Conservation (phyloP, 2,329 filamentous ascomycete species). For the Paecilomyces variotii region DNA sequence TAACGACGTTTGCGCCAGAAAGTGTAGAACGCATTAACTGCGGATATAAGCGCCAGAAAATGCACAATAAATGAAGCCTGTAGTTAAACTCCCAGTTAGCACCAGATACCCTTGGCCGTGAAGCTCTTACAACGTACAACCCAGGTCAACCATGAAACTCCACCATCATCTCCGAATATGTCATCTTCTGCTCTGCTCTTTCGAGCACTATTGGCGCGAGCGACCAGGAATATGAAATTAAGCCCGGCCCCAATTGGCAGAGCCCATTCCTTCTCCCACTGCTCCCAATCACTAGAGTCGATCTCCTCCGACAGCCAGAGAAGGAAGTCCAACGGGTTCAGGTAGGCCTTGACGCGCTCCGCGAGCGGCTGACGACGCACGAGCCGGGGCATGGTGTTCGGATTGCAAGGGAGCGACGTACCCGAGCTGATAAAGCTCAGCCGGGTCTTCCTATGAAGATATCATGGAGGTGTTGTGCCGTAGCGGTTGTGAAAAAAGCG, state of each 20-base stretch:
- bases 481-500: background rate
- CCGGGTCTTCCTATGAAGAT: background rate
- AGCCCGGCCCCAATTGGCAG: constrained; percentile 65
- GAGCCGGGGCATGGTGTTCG: constrained; percentile 65
- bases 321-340: constrained; percentile 83
- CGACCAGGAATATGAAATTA: constrained; percentile 74
- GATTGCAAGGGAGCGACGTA: constrained; percentile 4
- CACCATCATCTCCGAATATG: constrained; percentile 67
- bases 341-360: constrained; percentile 70
- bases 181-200: constrained; percentile 57
- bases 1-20: constrained; percentile 78
- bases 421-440: background rate
- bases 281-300: constrained; percentile 85
- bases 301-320: constrained; percentile 90
- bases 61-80: constrained; percentile 67
- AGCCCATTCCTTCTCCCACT: constrained; percentile 63
- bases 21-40: constrained; percentile 71
- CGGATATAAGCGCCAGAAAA: constrained; percentile 57
- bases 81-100: constrained; percentile 1
- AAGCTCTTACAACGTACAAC: constrained; percentile 40
- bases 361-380: constrained; percentile 71
- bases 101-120: background rate
- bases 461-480: background rate
- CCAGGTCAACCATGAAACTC: constrained; percentile 60
- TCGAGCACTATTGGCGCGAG: constrained; percentile 64